A percentile compares a stretch with the other conserved stretches of the same genome.
Evolutionary conservation across 2,329 filamentous ascomycete genomes (phyloP).

Genomic region (Microsporum canis): DNA sequence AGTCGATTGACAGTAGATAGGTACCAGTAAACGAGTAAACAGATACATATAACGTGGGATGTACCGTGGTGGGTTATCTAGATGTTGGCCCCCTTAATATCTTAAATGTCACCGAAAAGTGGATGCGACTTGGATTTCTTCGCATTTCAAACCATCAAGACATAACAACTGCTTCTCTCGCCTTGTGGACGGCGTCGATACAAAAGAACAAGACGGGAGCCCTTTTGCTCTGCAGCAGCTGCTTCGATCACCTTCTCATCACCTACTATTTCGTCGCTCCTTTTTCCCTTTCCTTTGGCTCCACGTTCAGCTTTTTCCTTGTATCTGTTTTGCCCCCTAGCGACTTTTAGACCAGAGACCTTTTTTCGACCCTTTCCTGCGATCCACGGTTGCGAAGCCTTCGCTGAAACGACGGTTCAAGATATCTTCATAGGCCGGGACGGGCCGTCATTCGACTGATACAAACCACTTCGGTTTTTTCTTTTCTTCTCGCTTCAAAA

Average conservation of each 20-base stretch:
- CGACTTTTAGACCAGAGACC: not conserved
- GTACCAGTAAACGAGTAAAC: too few species aligned
- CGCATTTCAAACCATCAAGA: not conserved
- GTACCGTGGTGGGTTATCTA: not conserved
- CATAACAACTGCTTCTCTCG: not conserved
- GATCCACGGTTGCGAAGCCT: not conserved
- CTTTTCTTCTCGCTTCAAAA: not conserved
- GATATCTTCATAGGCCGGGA: not conserved
- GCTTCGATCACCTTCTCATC: not conserved
- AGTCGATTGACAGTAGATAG: not conserved
- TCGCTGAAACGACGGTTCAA: not conserved
- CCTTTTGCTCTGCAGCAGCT: not conserved
- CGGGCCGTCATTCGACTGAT: not conserved
- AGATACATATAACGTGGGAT: too few species aligned
- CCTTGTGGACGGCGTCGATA: not conserved
- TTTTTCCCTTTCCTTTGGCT: not conserved
- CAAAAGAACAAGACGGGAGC: not conserved
- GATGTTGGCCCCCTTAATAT: not conserved
- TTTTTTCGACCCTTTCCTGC: not conserved
- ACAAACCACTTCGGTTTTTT: not conserved
- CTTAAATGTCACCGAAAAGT: not conserved
- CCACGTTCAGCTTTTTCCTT: not conserved
- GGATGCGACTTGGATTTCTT: not conserved
- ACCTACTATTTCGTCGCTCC: not conserved
- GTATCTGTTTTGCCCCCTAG: not conserved